Conservation (phyloP, 2,329 filamentous ascomycete genomes). For the Peltaster fructicola region DNA sequence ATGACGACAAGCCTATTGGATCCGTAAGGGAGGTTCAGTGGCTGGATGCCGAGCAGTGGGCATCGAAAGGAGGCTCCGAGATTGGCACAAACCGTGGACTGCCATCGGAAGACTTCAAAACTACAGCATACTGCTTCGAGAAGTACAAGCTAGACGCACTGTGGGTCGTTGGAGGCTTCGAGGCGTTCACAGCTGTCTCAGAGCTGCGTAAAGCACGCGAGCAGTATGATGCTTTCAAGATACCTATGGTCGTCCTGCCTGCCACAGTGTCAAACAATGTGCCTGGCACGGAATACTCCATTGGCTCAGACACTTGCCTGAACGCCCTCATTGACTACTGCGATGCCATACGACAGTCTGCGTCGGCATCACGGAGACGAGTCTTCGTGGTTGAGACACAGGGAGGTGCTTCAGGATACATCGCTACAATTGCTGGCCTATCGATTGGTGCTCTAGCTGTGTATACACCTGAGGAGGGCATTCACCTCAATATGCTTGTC, state of each 20-base stretch:
- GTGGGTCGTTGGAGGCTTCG: conserved; percentile 80
- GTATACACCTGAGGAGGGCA: conserved; percentile 92
- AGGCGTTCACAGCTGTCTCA: conserved; percentile 83
- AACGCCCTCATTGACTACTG: conserved; percentile 92
- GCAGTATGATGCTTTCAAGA: conserved; percentile 69
- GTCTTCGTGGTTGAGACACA: conserved; percentile 98
- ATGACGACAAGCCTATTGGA: conserved; percentile 63
- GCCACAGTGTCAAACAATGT: conserved; percentile 99
- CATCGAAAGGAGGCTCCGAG: conserved; percentile 89
- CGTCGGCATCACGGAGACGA: conserved; percentile 76
- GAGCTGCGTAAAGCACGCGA: conserved; percentile 68
- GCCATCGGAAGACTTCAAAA: conserved; percentile 70
- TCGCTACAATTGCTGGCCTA: conserved; percentile 78
- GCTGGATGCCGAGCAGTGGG: conserved; percentile 91
- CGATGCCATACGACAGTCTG: conserved; percentile 94
- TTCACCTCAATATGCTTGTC: conserved; percentile 82
- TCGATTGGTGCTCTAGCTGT: conserved; percentile 84
- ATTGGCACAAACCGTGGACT: conserved; percentile 95
- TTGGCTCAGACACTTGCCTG: conserved; percentile 89
- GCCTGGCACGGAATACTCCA: conserved; percentile 88
- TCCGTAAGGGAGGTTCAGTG: conserved; percentile 75
- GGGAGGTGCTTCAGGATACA: conserved; percentile 82
- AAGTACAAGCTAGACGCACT: conserved; percentile 79
- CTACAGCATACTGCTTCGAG: conserved; percentile 66
- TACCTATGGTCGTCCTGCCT: conserved; percentile 78